phyloP scores from a whole-genome alignment of 306 rosid genomes.

The Hippophae rhamnoides region DNA sequence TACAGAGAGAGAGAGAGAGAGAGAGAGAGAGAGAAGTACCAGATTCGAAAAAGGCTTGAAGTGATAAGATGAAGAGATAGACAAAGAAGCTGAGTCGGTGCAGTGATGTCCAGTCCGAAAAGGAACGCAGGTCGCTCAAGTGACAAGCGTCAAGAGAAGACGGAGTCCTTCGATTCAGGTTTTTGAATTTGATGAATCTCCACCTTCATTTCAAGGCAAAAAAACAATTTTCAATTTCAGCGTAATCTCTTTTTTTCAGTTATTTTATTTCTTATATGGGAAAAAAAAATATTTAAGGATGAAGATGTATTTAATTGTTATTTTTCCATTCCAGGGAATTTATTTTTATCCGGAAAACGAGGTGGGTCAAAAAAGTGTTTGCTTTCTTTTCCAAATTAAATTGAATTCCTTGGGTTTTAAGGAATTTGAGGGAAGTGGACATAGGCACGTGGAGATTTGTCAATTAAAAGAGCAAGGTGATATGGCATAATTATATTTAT shows the following conservation, averaged over 20 bases:
- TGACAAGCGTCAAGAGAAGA: slow-evolving; percentile 7
- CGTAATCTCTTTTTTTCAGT: no score
- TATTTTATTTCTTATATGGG: not conserved
- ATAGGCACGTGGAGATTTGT: not conserved
- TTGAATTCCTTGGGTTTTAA: not conserved
- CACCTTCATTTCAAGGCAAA: not conserved
- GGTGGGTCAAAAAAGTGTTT: not conserved
- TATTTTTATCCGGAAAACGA: not conserved
- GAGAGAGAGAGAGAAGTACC: slow-evolving; percentile 19
- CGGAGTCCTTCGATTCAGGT: slow-evolving; percentile 10
- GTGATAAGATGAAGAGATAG: not conserved
- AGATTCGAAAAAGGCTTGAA: slow-evolving; percentile 13
- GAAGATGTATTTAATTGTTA: not conserved
- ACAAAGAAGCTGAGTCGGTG: slow-evolving; percentile 31
- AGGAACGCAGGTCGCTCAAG: slow-evolving; percentile 8
- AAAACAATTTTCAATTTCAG: no score
- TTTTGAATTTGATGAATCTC: slow-evolving; percentile 24
- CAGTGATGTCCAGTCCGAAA: slow-evolving; percentile 17
- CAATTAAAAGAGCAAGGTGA: no score
- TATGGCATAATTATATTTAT: no score
- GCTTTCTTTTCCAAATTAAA: not conserved
- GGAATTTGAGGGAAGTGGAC: not conserved
- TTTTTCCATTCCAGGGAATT: not conserved
- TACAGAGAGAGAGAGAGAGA: slow-evolving; percentile 7
- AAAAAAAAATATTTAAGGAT: no score